A percentile compares a stretch with the other conserved stretches of the same genome.
Evolutionary conservation across 345 rosid species (phyloP).

Genomic region (Fremontodendron californicum): DNA sequence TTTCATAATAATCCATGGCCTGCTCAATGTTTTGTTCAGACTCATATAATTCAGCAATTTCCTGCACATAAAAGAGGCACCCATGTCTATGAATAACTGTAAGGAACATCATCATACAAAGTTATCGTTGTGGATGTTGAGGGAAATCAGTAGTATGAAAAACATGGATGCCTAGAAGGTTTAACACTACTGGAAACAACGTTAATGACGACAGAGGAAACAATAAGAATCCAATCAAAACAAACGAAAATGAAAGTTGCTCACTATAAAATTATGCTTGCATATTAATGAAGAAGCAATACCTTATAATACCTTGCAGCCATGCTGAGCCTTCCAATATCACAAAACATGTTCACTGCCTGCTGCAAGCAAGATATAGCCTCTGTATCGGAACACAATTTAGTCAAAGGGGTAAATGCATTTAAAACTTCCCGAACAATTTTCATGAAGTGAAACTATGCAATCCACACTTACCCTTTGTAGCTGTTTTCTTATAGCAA

Average conservation of each 20-base stretch:
- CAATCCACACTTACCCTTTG: constrained; percentile 38
- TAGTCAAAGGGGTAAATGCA: background rate
- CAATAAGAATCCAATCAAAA: background rate
- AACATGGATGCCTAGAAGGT: background rate
- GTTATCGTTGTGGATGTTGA: background rate
- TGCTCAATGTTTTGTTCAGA: constrained; percentile 53
- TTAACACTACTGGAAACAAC: background rate
- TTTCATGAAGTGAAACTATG: background rate
- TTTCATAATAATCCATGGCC: constrained; percentile 65
- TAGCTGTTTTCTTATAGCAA: constrained; percentile 55
- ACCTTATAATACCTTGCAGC: constrained; percentile 98
- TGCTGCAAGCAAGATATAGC: constrained; percentile 82
- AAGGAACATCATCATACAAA: background rate
- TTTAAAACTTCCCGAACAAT: background rate
- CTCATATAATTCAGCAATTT: constrained; percentile 77
- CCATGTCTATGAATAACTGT: background rate
- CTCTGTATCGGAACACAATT: constrained; percentile 46
- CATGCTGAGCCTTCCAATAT: constrained; percentile 95
- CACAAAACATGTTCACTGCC: constrained; percentile 78
- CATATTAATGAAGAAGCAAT: constrained; percentile 7
- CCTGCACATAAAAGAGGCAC: constrained; percentile 38
- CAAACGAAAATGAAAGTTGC: background rate
- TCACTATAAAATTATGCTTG: background rate
- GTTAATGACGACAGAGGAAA: background rate
- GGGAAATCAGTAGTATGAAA: background rate